Conservation (phyloP, 768 basidiomycete genomes). For the Pulveroboletus sp. region DNA sequence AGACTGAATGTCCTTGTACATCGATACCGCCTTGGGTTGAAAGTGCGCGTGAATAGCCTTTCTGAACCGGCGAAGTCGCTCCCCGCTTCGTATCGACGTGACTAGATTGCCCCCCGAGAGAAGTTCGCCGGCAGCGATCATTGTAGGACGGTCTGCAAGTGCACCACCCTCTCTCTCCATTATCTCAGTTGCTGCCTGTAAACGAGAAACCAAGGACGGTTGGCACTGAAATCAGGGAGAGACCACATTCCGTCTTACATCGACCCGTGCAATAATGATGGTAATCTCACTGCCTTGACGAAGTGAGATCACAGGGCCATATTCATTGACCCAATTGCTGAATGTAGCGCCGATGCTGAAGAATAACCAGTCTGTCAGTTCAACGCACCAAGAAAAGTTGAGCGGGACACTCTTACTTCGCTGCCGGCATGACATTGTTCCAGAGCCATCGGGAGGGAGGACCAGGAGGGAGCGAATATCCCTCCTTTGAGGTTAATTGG, state of each 20-base stretch:
- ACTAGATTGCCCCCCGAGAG: slow-evolving; percentile 53
- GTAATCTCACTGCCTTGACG: slow-evolving; percentile 37
- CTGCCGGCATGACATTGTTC: slow-evolving; percentile 1
- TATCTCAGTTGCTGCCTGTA: slow-evolving; percentile 50
- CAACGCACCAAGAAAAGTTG: background rate
- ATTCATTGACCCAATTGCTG: slow-evolving; percentile 49
- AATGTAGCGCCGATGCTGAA: slow-evolving; percentile 29
- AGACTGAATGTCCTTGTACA: slow-evolving; percentile 43
- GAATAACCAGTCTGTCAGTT: background rate
- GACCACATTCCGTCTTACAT: slow-evolving; percentile 7
- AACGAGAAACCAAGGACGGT: background rate
- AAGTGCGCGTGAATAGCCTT: slow-evolving; percentile 54
- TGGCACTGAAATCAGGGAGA: background rate
- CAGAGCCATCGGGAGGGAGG: slow-evolving; percentile 11
- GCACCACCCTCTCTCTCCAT: slow-evolving; percentile 57
- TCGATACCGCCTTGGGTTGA: slow-evolving; percentile 42
- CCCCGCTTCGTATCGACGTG: slow-evolving; percentile 44
- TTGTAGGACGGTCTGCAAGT: slow-evolving; percentile 46
- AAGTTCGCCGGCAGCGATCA: slow-evolving; percentile 50
- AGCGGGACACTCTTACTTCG: slow-evolving; percentile 5
- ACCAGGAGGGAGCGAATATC: slow-evolving; percentile 13
- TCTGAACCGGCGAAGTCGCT: slow-evolving; percentile 49
- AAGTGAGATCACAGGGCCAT: slow-evolving; percentile 56
- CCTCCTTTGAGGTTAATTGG: slow-evolving; percentile 3
- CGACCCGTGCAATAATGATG: slow-evolving; percentile 17